Evolutionary conservation across 257 asterid species (phyloP).

Genomic region (Nicotiana benthamiana): DNA sequence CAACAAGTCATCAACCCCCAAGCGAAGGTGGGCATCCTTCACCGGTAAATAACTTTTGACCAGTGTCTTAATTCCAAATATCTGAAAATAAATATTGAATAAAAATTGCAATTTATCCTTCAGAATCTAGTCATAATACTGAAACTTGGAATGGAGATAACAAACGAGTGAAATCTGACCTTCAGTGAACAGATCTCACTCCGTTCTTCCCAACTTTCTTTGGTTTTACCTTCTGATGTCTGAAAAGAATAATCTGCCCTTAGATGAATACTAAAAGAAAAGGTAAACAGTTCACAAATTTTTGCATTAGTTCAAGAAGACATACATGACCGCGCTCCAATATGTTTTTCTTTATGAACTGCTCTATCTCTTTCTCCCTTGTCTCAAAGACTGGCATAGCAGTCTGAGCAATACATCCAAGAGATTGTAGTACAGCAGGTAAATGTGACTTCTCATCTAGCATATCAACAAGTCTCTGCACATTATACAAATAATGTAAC

Average conservation of each 20-base stretch:
- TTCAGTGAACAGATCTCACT: constrained; percentile 85
- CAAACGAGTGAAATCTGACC: constrained; percentile 29
- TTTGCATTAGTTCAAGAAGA: constrained; percentile 8
- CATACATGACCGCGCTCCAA: constrained; percentile 73
- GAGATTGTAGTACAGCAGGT: constrained; percentile 97
- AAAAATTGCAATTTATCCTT: not conserved
- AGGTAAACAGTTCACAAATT: not conserved
- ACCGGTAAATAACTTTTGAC: constrained; percentile 96
- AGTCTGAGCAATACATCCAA: constrained; percentile 95
- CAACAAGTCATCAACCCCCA: constrained; percentile 72
- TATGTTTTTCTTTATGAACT: constrained; percentile 67
- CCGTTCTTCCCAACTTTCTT: constrained; percentile 77
- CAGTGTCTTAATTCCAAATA: constrained; percentile 84
- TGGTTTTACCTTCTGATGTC: constrained; percentile 46
- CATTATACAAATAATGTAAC: constrained; percentile 8
- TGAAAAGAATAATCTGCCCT: constrained; percentile 25
- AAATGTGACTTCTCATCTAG: constrained; percentile 80
- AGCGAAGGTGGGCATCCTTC: constrained; percentile 91
- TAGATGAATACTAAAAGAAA: constrained; percentile 14
- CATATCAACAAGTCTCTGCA: constrained; percentile 93
- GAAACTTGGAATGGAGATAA: not conserved
- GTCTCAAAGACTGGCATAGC: constrained; percentile 99
- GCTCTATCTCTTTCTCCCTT: constrained; percentile 79
- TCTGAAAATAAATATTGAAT: constrained; percentile 33
- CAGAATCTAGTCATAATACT: not conserved